Base-by-base conservation (phyloP, 208 protist species). In the Leishmania braziliensis region DNA sequence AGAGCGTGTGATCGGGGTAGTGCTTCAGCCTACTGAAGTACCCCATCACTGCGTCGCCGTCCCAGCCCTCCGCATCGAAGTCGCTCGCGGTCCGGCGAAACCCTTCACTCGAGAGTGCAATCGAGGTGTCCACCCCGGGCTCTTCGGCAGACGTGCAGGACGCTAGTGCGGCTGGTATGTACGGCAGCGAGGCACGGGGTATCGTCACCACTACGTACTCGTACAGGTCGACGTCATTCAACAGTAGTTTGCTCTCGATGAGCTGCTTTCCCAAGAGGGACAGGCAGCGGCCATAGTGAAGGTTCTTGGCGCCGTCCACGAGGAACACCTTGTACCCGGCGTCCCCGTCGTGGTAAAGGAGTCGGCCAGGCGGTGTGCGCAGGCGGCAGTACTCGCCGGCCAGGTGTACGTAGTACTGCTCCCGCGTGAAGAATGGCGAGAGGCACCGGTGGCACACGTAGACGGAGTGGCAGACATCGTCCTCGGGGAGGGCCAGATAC, bases 21-120 rank as follows among this genome's bases (percentile, higher is more conserved):
- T 92, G 88, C 82, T 95, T 95, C 23, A 92, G 78, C 36, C 92
- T 87, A 58, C 82, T 93, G 73, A 94, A 92, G 88, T 92, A 95
- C 43, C 90, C 92, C 70, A 86, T 83, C 26, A 95, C 82, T 12
- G 85, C 89, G 76, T 92, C 83, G 10, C 92, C 92, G 53, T 85
- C 81, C 90, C 92, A 95, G 39, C 82, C 75, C 33, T 83, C 90
- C 12, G 48, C 65, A 76, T 95, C 92, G 73, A 89, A 93, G 81
- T 56, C 36, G 23, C 80, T 68, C 3, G 87, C 86, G 56, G 81
- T 84, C 48, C 62, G 72, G 20, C 83, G 76, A 76, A 95, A 95
- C 23, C 66, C 86, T 43, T 68, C 76, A 5, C 80, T 83, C 33
- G 80, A 81, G 39, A 80, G 76, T 5, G 48, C 8, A 26, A 51